Evolutionary conservation across 2,329 filamentous ascomycete species (phyloP).

Genomic region (Pyricularia sp.): DNA sequence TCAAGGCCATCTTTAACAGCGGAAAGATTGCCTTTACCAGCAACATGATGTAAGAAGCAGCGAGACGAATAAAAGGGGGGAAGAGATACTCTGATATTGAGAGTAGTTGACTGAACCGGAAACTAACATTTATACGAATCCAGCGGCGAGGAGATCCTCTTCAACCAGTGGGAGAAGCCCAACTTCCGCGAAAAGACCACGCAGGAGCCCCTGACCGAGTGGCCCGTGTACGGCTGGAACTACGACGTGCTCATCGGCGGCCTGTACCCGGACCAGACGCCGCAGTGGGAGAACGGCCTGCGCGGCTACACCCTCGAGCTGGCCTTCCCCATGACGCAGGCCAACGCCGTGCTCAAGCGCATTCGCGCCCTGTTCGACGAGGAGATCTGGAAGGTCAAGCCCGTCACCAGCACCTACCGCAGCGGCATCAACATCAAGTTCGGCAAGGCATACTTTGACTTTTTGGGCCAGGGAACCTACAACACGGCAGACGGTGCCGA

Average conservation of each 20-base stretch:
- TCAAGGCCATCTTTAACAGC: slow-evolving; percentile 31
- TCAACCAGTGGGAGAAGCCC: slow-evolving; percentile 35
- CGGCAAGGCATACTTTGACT: slow-evolving; percentile 35
- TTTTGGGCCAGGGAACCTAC: slow-evolving; percentile 38
- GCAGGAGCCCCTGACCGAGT: slow-evolving; percentile 28
- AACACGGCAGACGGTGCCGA: slow-evolving; percentile 37
- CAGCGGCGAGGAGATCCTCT: slow-evolving; percentile 38
- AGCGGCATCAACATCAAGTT: slow-evolving; percentile 37
- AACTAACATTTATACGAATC: background rate
- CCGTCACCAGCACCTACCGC: slow-evolving; percentile 41
- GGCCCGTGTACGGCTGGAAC: slow-evolving; percentile 44
- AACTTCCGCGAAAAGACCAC: slow-evolving; percentile 44
- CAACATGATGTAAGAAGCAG: slow-evolving; percentile 27
- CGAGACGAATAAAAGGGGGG: too few species aligned
- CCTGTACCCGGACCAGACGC: slow-evolving; percentile 35
- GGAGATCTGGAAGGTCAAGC: slow-evolving; percentile 28
- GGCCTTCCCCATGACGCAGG: slow-evolving; percentile 38
- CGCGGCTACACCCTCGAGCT: slow-evolving; percentile 40
- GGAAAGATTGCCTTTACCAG: slow-evolving; percentile 36
- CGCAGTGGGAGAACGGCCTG: slow-evolving; percentile 40
- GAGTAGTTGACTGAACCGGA: too few species aligned
- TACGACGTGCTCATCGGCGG: slow-evolving; percentile 44
- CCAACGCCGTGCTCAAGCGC: slow-evolving; percentile 37
- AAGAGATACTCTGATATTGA: too few species aligned
- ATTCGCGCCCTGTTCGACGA: slow-evolving; percentile 38